phyloP scores from a whole-genome alignment of 805 yeast species.

The Teunomyces funiuensis region DNA sequence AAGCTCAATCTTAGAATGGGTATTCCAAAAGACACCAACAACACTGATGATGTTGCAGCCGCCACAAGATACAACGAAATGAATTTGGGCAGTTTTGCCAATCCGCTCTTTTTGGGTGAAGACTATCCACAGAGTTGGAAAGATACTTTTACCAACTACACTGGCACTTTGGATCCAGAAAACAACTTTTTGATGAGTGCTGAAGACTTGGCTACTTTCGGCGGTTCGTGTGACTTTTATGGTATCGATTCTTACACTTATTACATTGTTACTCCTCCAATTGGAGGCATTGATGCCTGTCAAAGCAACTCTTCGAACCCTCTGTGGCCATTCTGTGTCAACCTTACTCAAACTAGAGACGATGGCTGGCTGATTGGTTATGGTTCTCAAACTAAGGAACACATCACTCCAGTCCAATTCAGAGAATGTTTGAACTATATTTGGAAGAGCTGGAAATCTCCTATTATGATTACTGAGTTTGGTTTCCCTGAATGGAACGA shows the following conservation, averaged over 20 bases:
- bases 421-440: conserved; percentile 26
- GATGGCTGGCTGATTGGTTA: conserved; percentile 23
- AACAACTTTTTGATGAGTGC: conserved; percentile 18
- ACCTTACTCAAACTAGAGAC: conserved; percentile 10
- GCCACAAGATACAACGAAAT: conserved; percentile 24
- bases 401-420: conserved; percentile 21
- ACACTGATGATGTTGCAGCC: conserved; percentile 22
- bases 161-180: conserved; percentile 8
- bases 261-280: conserved; percentile 16
- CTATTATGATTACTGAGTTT: conserved; percentile 29
- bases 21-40: conserved; percentile 22
- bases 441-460: conserved; percentile 22
- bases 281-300: conserved; percentile 24
- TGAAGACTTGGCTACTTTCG: conserved; percentile 21
- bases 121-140: conserved; percentile 26
- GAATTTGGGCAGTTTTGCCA: conserved; percentile 23
- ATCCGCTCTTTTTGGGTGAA: conserved; percentile 29
- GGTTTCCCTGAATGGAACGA: conserved; percentile 35
- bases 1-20: conserved; percentile 27
- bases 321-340: conserved; percentile 27
- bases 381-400: conserved; percentile 19
- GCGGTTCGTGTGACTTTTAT: conserved; percentile 28
- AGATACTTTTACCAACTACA: conserved; percentile 14
- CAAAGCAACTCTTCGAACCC: conserved; percentile 16
- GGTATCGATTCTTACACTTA: conserved; percentile 32